Base-by-base conservation (phyloP, 371 early-diverging fungal species). In the Mortierella sp. region DNA sequence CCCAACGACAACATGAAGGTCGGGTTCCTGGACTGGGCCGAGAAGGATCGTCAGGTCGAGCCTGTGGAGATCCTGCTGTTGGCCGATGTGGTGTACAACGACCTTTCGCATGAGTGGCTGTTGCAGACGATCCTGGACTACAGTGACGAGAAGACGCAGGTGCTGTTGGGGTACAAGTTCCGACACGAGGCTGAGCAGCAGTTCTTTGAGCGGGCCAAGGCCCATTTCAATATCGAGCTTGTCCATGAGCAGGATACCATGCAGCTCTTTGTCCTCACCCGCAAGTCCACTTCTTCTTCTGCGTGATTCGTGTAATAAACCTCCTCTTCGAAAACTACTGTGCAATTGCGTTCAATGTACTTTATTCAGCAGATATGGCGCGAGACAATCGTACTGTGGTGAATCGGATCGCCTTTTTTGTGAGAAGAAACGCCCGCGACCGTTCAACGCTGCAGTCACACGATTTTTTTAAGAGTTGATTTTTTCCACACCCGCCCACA, bases 51-150 rank as follows among this genome's bases (percentile, higher is more conserved):
- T 39, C 48, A 79, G 39, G 76, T 79, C 24, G 77, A 84, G 29
- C 85, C 85, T 1, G 85, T 84, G 16, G 85, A 84, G 69, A 73
- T 84, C 48, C 41, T 84, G 52, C 34, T 84, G 11, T 31, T 84
- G 68, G 85, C 85, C 2, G 85, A 84, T 64, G 85, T 84, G 22
- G 85, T 84, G 39, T 84, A 84, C 47, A 84, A 84, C 50, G 85
- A 84, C 34, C 31, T 79, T 50, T 79, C 79, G 22, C 85, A 84
- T 44, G 85, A 73, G 43, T 70, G 34, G 5, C 63, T 84, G 44
- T 29, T 84, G 55, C 79, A 79, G 77, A 84, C 85, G 0, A 48
- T 84, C 13, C 41, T 84, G 68, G 85, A 84, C 24, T 84, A 79
- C 39, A 84, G 85, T 34, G 77, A 84, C 64, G 76, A 73, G 26